Base-by-base conservation (phyloP, 2,329 filamentous ascomycete genomes). In the Beauveria sp. region DNA sequence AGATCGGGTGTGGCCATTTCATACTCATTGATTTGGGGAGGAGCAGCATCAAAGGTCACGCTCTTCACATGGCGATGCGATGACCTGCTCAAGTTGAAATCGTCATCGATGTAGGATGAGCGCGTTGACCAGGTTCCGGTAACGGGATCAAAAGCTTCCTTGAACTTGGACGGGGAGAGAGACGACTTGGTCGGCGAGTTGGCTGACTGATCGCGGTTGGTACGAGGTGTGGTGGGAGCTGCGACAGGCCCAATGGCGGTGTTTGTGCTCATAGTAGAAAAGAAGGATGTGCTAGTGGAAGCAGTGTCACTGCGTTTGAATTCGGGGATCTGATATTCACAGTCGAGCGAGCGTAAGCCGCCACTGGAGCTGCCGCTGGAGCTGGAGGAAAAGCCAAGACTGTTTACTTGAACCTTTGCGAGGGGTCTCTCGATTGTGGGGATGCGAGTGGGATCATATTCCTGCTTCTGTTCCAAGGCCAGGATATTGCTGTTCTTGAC, bases 401-500 rank as follows among this genome's bases (percentile, higher is more conserved):
- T 83, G 75, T 88, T 91, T 73, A 84, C 86, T 75, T 91, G 89
- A 69, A 91, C 79, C 72, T 87, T 88, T 70, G 90, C 86, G 66
- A 96, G 81, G 43, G 93, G 91, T 65, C 92, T 86, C 76, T 98
- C 91, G 64, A 96, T 83, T 63, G 90, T 81, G 51, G 89, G 88
- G 60, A 92, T 77, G 66, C 86, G 85, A 61, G 88, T 83, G 30
- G 93, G 91, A 73, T 97, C 91, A 79, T 97, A 97, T 78, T 96
- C 90, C 73, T 92, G 86, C 77, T 93, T 93, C 71, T 92, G 89
- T 76, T 97, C 93, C 60, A 93, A 88, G 47, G 91, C 92, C 72
- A 96, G 91, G 81, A 98, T 97, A 77, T 88, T 96, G 82, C 93
- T 97, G 79, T 96, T 98, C 82, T 93, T 96, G 70, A 99, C 95